phyloP scores from a whole-genome alignment of 139 green algal species.

The Eudorina sp. region DNA sequence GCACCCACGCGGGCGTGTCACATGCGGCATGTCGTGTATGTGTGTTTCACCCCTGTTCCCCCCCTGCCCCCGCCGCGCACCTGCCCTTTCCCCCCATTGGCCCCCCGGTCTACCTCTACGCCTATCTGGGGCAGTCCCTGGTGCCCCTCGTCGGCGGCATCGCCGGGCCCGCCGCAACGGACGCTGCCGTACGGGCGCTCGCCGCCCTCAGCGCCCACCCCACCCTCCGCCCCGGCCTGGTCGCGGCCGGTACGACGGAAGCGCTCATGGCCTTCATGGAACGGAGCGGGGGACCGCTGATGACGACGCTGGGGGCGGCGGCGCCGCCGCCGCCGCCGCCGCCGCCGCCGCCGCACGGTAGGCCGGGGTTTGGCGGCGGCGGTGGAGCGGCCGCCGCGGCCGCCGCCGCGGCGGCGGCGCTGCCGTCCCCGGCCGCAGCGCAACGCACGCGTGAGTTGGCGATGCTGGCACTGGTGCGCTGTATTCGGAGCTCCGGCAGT shows the following conservation, averaged over 20 bases:
- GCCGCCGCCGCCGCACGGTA: neutral
- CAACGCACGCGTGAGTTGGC: neutral
- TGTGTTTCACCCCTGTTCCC: neutral
- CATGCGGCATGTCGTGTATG: too few species aligned
- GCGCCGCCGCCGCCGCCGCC: neutral
- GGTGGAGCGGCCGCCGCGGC: neutral
- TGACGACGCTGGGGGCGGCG: neutral
- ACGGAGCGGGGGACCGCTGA: neutral
- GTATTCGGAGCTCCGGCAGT: neutral
- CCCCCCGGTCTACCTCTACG: neutral
- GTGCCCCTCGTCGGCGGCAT: neutral
- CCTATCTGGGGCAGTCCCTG: neutral
- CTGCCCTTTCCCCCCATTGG: neutral
- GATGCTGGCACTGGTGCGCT: constrained; percentile 26
- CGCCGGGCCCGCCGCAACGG: neutral
- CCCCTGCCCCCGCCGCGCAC: neutral
- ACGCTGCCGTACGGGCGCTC: neutral
- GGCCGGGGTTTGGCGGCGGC: neutral
- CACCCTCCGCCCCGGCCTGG: constrained; percentile 19
- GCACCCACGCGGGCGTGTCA: neutral
- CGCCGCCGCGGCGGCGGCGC: neutral
- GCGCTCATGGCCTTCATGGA: neutral
- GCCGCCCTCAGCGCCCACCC: constrained; percentile 3
- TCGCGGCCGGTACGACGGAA: neutral
- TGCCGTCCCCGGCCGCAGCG: neutral